These are phyloP conservation scores for Nemania bipapillata DNA, from an alignment of 2,329 filamentous ascomycete species.

Conservation along the genomic window DNA sequence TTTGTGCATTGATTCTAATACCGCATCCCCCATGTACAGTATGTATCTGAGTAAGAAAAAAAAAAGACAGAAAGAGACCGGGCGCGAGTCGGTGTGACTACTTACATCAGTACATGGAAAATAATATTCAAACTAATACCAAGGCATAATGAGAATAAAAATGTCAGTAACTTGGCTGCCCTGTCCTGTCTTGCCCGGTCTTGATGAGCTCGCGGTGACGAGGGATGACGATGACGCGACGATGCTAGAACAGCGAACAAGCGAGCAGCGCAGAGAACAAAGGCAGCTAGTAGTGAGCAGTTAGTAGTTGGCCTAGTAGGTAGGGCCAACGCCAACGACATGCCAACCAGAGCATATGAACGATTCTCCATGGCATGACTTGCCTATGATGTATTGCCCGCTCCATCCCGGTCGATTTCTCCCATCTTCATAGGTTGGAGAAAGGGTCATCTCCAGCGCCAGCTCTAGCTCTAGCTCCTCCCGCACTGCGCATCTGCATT, in stretches of 20 bases:
- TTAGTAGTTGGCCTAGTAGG: too few species aligned
- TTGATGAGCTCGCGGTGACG: conserved; percentile 35
- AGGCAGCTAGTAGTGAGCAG: not conserved
- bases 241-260: conserved; percentile 21
- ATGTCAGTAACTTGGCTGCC: not conserved
- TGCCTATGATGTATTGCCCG: conserved; percentile 46
- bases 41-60: not conserved
- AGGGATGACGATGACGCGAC: conserved; percentile 33
- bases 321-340: not conserved
- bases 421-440: conserved; percentile 15
- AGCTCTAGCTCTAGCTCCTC: conserved; percentile 15
- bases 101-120: not conserved
- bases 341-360: not conserved
- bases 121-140: not conserved
- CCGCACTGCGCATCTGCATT: conserved; percentile 32
- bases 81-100: not conserved
- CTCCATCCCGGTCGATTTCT: conserved; percentile 16
- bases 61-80: too few species aligned
- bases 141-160: not conserved
- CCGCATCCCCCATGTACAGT: not conserved
- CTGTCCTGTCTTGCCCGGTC: not conserved
- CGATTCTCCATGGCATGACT: conserved; percentile 42
- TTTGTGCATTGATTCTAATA: conserved; percentile 17
- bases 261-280: conserved; percentile 4
- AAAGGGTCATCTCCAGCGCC: not conserved